These are phyloP conservation scores for Eutrema salsugineum DNA, from an alignment of 441 rosid species.

Conservation along the genomic window DNA sequence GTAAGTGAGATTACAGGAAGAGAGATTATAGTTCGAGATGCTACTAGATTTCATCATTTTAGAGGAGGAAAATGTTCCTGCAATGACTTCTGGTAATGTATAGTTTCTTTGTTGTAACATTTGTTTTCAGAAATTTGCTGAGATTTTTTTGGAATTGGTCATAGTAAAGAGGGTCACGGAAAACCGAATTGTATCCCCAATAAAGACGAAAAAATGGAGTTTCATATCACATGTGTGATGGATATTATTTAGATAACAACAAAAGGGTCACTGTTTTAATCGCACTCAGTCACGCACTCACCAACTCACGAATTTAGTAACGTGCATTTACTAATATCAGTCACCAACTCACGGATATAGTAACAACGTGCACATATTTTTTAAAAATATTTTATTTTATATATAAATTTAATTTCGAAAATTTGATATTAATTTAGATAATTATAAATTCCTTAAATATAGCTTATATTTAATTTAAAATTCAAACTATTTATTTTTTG, in stretches of 20 bases:
- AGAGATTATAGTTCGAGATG: conserved; percentile 65
- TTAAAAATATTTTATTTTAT: too few relatives aligned
- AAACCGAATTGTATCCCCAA: neutral
- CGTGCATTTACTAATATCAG: neutral
- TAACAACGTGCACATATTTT: neutral
- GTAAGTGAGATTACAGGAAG: conserved; percentile 46
- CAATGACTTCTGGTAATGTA: conserved; percentile 66
- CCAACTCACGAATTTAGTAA: neutral
- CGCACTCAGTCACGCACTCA: neutral
- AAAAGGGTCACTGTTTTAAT: neutral
- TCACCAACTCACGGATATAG: neutral
- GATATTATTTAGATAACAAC: neutral
- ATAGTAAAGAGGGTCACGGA: neutral
- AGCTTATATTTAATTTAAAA: too few relatives aligned
- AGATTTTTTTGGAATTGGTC: neutral
- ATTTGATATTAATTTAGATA: too few relatives aligned
- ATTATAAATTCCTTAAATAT: too few relatives aligned
- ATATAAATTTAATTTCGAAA: too few relatives aligned
- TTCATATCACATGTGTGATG: neutral
- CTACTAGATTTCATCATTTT: conserved; percentile 74
- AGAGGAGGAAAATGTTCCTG: conserved; percentile 65
- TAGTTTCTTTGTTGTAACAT: neutral
- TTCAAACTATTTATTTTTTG: too few relatives aligned
- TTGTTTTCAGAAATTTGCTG: neutral
- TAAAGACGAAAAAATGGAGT: neutral